phyloP scores from a whole-genome alignment of 352 stramenopile genomes.

The Pythium volutum region DNA sequence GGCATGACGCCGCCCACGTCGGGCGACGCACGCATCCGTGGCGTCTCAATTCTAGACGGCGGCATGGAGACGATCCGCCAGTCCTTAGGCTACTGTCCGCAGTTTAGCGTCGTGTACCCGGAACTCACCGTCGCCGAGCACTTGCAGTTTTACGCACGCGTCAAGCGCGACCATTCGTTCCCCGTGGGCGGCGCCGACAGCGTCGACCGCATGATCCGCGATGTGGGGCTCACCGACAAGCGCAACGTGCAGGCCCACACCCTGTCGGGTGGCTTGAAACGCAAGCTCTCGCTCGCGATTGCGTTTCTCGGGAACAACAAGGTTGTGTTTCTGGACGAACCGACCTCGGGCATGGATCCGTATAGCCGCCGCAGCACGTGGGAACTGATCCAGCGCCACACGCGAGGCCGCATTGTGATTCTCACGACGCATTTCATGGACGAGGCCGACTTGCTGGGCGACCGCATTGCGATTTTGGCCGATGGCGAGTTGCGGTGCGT shows the following conservation, averaged over 20 bases:
- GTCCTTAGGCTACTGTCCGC: slow-evolving; percentile 94
- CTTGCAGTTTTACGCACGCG: slow-evolving; percentile 89
- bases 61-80: slow-evolving; percentile 88
- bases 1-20: slow-evolving; percentile 59
- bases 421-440: slow-evolving; percentile 93
- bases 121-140: slow-evolving; percentile 96
- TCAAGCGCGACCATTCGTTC: slow-evolving; percentile 82
- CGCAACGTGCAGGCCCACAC: slow-evolving; percentile 39
- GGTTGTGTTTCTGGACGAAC: slow-evolving; percentile 85
- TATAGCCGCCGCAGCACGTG: slow-evolving; percentile 87
- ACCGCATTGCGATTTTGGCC: slow-evolving; percentile 89
- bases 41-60: slow-evolving; percentile 53
- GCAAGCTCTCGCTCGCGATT: slow-evolving; percentile 77
- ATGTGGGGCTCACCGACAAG: slow-evolving; percentile 92
- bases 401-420: slow-evolving; percentile 66
- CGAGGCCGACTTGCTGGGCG: slow-evolving; percentile 90
- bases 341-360: slow-evolving; percentile 92
- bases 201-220: slow-evolving; percentile 65
- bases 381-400: slow-evolving; percentile 78
- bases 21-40: slow-evolving; percentile 57
- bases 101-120: slow-evolving; percentile 96
- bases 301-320: slow-evolving; percentile 68
- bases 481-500: slow-evolving; percentile 55
- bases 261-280: slow-evolving; percentile 80
- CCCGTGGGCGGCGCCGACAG: slow-evolving; percentile 4